Evolutionary conservation across 2,329 filamentous ascomycete species (phyloP), one percentile per base, ranked within the genome.

Genomic region (Aspergillus sp.): DNA sequence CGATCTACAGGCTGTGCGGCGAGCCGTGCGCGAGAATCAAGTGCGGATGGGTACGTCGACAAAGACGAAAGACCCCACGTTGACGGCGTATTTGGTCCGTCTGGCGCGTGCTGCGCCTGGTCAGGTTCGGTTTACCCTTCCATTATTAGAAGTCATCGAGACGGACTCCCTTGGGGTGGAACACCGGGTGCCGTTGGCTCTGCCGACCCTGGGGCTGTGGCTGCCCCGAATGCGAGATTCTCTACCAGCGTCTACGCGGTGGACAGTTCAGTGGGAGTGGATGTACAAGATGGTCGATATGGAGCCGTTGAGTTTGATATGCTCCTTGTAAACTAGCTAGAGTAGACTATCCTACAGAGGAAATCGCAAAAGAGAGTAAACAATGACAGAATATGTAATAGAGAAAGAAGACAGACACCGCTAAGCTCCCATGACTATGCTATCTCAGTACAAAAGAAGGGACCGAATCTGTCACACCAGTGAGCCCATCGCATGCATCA

Each of bases 91-190:
- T 0, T 48, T 53, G 11, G 47, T 55, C 1, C 32, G 57, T 4
- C 62, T 77, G 4, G 49, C 58, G 2, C 45, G 26, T 5, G 58
- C 67, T 17, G 69, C 69, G 7, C 70, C 74, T 2, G 73, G 68
- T 0, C 61, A 65, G 16, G 51, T 69, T 3, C 69, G 75, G 4
- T 75, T 69, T 55, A 78, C 76, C 0, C 44, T 80, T 26, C 77
- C 77, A 16, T 61, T 72, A 9, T 43, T 74, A 24, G 55, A 57
- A 11, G 24, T 60, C n/a, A 38, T 5, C 8, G 53, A 53, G 33
- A 47, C 45, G 4, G 14, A 40, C 26, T 35, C n/a, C 30, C 11
- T 40, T 19, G 50, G 40, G 13, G 19, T 51, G 32, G 47, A 47
- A 7, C 17, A 22, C 33, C 53, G 58, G 30, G 40, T 60, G 26